Evolutionary conservation across 202 grass and related monocot species (phyloP).

Genomic region (Tripidium arundinaceum): DNA sequence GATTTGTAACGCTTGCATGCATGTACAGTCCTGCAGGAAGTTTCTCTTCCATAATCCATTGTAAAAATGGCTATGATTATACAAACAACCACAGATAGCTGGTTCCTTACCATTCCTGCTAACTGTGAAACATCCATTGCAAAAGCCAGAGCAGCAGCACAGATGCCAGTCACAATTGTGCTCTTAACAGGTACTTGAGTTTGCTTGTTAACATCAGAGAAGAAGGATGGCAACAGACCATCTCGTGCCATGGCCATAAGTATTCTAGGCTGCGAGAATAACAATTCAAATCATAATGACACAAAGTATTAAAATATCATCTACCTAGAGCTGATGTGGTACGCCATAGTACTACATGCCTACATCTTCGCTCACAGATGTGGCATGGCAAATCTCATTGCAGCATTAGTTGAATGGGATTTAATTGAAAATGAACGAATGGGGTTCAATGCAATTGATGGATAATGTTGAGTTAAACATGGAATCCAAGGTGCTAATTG

Average conservation of each 20-base stretch:
- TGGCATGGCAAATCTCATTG: background rate
- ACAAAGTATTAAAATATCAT: background rate
- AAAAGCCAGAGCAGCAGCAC: constrained; percentile 67
- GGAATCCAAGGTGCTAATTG: background rate
- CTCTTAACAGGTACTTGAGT: constrained; percentile 98
- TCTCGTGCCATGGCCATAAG: constrained; percentile 99
- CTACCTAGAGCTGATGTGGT: background rate
- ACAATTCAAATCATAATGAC: background rate
- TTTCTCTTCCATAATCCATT: constrained; percentile 4
- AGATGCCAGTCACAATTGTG: constrained; percentile 77
- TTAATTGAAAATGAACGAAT: background rate
- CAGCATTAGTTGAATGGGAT: background rate
- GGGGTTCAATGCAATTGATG: background rate
- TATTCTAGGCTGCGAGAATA: constrained; percentile 82
- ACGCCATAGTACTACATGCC: background rate
- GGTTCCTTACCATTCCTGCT: constrained; percentile 91
- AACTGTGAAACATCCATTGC: constrained; percentile 97
- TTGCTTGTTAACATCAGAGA: constrained; percentile 69
- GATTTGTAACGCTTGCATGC: constrained; percentile 5
- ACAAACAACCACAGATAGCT: background rate
- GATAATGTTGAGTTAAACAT: background rate
- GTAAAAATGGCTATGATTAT: constrained; percentile 1
- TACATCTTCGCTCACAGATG: background rate
- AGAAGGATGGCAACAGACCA: constrained; percentile 85
- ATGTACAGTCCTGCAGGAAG: background rate